Base-by-base conservation (phyloP, 805 yeast genomes). In the Ogataea wickerhamii region DNA sequence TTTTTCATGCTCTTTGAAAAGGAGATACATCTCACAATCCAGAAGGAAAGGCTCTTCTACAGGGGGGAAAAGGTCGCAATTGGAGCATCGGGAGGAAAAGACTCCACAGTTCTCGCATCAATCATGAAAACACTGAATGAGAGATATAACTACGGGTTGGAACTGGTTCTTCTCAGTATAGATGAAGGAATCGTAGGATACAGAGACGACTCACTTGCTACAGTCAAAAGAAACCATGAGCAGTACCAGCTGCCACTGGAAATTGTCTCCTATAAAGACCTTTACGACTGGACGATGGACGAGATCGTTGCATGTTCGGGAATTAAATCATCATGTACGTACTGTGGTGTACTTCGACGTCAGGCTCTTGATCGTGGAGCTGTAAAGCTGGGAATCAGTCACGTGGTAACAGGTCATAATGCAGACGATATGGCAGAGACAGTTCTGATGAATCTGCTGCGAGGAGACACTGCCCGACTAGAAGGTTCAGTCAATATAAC, bases 381-480 rank as follows among this genome's bases (percentile, higher is more conserved):
- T 2, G 80, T 85, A 8, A 83, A 81, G 55, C 64, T 91, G 18
- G 87, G 82, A 0, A 88, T 93, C 36, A 71, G 73, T 37, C 99
- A 93, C 62, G 93, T 93, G 22, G 94, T 93, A 2, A 93, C 99
- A 0, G 99, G 99, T 2, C 99, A 93, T 63, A 93, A 93, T 60
- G 99, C 99, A 0, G 99, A 93, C 61, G 99, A 93, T 64, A 85
- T 93, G 87, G 99, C 99, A 1, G 99, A 93, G 55, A 93, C 99
- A 0, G 95, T 93, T 4, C 63, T 93, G 38, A 91, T 93, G 98
- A 93, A 93, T 61, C 63, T 93, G 30, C 65, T 93, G 20, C 72
- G 99, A 51, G 99, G 99, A n/a, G 99, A 93, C 58, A 82, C 88
- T 5, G 95, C 95, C 18, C 71, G 99, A 47, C 67, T 93, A 38